phyloP scores from a whole-genome alignment of 2,329 filamentous ascomycete species.

The Daldinia eschscholtzii region DNA sequence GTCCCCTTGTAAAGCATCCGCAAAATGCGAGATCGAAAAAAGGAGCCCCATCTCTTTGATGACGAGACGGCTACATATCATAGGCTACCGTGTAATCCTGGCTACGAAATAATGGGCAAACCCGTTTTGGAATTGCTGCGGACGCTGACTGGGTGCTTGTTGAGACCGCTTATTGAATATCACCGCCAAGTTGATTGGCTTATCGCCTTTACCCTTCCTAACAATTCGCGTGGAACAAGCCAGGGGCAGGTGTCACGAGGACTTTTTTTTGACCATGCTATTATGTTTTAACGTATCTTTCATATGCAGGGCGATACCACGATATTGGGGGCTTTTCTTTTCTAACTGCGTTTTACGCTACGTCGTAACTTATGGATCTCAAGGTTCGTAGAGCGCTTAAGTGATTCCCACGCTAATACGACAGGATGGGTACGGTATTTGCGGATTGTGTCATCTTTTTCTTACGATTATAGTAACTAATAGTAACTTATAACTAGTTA shows the following conservation, averaged over 20 bases:
- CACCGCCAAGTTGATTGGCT: conserved; percentile 44
- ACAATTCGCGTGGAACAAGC: conserved; percentile 40
- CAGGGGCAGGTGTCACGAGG: conserved; percentile 49
- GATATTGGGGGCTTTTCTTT: conserved; percentile 41
- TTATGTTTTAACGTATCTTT: conserved; percentile 30
- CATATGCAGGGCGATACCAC: conserved; percentile 38
- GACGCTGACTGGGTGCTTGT: conserved; percentile 43
- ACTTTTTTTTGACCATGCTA: conserved; percentile 40
- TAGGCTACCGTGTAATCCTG: conserved; percentile 42
- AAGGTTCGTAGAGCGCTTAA: conserved; percentile 22
- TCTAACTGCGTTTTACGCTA: conserved; percentile 16
- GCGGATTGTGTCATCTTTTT: neutral
- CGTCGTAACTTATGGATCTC: conserved; percentile 14
- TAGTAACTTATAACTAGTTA: neutral
- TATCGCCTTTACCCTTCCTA: conserved; percentile 35
- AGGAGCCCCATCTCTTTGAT: conserved; percentile 33
- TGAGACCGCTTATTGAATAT: conserved; percentile 35
- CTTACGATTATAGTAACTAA: neutral
- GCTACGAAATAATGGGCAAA: conserved; percentile 34
- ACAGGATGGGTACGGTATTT: neutral
- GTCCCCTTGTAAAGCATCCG: conserved; percentile 23
- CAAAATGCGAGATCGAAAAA: conserved; percentile 43
- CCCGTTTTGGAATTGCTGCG: conserved; percentile 40
- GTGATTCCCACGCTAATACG: conserved; percentile 1
- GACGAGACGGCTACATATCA: conserved; percentile 39